Percentiles rank a stretch among this genome's conserved stretches.
phyloP scores from a whole-genome alignment of 441 rosid species.

The Geranium incanum region DNA sequence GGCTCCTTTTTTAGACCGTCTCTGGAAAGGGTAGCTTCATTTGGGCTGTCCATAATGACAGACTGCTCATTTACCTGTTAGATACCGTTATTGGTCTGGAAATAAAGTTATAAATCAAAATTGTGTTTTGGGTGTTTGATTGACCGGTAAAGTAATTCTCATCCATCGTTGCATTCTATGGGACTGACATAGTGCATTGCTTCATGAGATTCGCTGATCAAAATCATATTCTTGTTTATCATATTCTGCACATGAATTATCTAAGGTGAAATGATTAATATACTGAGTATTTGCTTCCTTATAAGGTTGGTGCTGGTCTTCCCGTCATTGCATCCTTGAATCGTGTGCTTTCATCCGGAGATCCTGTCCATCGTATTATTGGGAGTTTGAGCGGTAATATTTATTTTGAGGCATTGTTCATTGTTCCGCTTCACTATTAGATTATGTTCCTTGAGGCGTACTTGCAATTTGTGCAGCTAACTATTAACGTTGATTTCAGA shows the following conservation, averaged over 20 bases:
- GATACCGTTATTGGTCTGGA: neutral
- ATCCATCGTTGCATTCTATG: neutral
- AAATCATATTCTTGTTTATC: constrained; percentile 2
- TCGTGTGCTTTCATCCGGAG: constrained; percentile 80
- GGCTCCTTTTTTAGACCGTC: neutral
- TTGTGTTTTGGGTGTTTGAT: neutral
- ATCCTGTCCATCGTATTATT: constrained; percentile 50
- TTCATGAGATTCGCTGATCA: neutral
- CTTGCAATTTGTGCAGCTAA: constrained; percentile 11
- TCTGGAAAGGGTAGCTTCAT: neutral
- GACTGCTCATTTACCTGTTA: neutral
- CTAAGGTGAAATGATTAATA: constrained; percentile 3
- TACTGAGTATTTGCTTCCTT: constrained; percentile 19
- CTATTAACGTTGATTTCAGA: neutral
- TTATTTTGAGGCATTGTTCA: constrained; percentile 18
- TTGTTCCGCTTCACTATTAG: neutral
- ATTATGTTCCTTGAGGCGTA: constrained; percentile 6
- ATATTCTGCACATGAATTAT: neutral
- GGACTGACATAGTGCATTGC: neutral
- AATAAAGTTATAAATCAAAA: neutral
- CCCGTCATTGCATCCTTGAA: constrained; percentile 76
- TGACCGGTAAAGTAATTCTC: neutral
- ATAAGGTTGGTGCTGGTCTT: constrained; percentile 94
- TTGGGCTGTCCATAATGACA: neutral
- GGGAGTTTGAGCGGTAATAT: constrained; percentile 84